phyloP scores from a whole-genome alignment of 1,284 basidiomycete genomes.

The Schizophyllum amplum region DNA sequence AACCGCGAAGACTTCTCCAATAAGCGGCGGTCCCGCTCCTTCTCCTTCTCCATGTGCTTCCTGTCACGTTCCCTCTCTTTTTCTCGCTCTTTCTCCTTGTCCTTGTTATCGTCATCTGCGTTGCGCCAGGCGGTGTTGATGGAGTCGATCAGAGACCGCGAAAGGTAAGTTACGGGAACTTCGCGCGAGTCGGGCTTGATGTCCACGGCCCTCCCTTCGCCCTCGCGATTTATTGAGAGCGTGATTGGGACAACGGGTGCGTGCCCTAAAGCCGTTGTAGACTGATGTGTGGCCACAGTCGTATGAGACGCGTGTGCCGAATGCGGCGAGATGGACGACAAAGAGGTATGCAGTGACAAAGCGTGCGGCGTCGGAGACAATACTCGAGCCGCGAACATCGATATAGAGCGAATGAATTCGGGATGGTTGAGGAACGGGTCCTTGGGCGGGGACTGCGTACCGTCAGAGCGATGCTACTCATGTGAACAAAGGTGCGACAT shows the following conservation, averaged over 20 bases:
- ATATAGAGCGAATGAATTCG: constrained; percentile 38
- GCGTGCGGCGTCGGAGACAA: constrained; percentile 8
- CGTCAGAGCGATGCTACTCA: neutral
- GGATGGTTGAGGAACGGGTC: constrained; percentile 70
- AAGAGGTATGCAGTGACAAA: constrained; percentile 7
- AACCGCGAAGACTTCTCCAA: neutral
- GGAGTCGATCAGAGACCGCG: constrained; percentile 4
- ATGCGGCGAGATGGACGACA: neutral
- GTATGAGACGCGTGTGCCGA: neutral
- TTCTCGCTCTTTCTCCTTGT: neutral
- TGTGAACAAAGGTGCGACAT: constrained; percentile 8
- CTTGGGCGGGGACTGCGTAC: constrained; percentile 44
- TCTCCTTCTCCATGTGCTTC: neutral
- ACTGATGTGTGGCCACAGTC: neutral
- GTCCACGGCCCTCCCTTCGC: constrained; percentile 38
- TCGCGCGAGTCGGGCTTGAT: constrained; percentile 25
- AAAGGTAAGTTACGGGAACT: constrained; percentile 6
- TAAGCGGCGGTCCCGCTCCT: neutral
- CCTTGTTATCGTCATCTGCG: neutral
- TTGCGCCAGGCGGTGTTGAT: constrained; percentile 5
- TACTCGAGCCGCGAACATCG: constrained; percentile 20
- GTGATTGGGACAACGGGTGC: neutral
- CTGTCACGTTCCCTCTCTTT: neutral
- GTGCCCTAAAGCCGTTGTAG: neutral
- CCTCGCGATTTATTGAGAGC: constrained; percentile 19